Evolutionary conservation across 371 early-diverging fungal species (phyloP).

Genomic region (Mucor indicus): DNA sequence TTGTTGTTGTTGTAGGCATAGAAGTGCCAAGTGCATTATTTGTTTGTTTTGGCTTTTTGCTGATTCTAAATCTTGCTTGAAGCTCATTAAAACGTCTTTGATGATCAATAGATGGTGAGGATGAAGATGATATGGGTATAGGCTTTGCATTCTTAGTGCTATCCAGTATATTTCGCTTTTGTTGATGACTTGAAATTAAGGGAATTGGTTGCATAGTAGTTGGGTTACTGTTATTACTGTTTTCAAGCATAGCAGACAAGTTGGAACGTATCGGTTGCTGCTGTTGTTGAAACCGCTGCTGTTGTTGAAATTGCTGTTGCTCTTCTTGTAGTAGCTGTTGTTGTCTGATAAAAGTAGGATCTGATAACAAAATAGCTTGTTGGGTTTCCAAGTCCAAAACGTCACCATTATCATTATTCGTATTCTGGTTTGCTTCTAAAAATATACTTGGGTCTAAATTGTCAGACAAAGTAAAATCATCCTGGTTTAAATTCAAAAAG

Average conservation of each 20-base stretch:
- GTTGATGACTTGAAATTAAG: slow-evolving; percentile 5
- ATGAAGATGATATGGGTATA: slow-evolving; percentile 15
- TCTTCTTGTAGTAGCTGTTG: slow-evolving; percentile 23
- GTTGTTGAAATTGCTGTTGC: neutral
- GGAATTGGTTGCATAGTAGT: neutral
- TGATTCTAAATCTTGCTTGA: slow-evolving; percentile 19
- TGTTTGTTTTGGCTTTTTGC: slow-evolving; percentile 11
- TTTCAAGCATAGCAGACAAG: slow-evolving; percentile 22
- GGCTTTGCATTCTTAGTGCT: neutral
- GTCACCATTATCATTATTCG: neutral
- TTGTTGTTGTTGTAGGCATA: slow-evolving; percentile 1
- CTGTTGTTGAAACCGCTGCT: neutral
- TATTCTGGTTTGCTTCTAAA: neutral
- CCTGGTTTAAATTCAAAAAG: neutral
- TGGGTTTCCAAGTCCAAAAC: neutral
- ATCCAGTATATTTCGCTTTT: slow-evolving; percentile 1
- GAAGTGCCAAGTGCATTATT: slow-evolving; percentile 4
- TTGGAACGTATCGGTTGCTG: slow-evolving; percentile 7
- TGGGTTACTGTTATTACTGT: slow-evolving; percentile 1
- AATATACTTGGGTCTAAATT: neutral
- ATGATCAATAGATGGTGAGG: slow-evolving; percentile 16
- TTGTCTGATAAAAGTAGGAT: slow-evolving; percentile 25
- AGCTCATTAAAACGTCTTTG: slow-evolving; percentile 23
- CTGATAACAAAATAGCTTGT: slow-evolving; percentile 25
- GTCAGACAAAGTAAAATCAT: neutral